A percentile compares a stretch with the other conserved stretches of the same genome.
These are phyloP conservation scores for Neocallimastix lanati DNA, from an alignment of 192 early-diverging fungal genomes.

Conservation along the genomic window DNA sequence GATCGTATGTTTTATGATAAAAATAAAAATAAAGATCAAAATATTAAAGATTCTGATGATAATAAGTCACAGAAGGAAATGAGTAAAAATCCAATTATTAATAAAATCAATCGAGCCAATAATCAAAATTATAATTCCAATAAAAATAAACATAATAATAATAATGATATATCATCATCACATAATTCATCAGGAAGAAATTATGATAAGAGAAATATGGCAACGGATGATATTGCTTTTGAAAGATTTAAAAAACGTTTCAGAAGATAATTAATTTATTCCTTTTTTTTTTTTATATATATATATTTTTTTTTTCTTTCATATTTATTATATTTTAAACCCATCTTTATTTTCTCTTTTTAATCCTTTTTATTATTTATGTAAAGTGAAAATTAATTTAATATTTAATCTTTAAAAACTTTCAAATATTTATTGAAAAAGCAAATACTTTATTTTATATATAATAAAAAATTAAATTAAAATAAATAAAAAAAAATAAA, in stretches of 20 bases:
- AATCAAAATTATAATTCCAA: neutral
- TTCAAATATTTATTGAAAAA: no score
- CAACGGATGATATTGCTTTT: neutral
- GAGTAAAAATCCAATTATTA: neutral
- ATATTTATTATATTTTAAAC: no score
- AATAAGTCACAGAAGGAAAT: neutral
- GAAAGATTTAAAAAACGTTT: neutral
- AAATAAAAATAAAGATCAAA: neutral
- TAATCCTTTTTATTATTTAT: no score
- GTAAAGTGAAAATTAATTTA: no score
- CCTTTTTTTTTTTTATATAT: no score
- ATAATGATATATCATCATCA: neutral
- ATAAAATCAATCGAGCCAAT: neutral
- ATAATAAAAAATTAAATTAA: no score
- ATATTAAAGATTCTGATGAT: neutral
- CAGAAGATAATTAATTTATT: neutral
- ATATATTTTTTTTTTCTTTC: no score
- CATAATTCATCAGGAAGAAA: neutral
- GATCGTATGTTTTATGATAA: neutral
- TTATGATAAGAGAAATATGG: neutral
- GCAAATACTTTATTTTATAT: no score
- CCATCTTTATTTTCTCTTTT: no score
- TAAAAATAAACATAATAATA: neutral
- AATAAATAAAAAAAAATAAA: no score
- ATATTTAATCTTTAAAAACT: no score